Base-by-base conservation (phyloP, 2,329 filamentous ascomycete genomes). In the Fusarium nanum region DNA sequence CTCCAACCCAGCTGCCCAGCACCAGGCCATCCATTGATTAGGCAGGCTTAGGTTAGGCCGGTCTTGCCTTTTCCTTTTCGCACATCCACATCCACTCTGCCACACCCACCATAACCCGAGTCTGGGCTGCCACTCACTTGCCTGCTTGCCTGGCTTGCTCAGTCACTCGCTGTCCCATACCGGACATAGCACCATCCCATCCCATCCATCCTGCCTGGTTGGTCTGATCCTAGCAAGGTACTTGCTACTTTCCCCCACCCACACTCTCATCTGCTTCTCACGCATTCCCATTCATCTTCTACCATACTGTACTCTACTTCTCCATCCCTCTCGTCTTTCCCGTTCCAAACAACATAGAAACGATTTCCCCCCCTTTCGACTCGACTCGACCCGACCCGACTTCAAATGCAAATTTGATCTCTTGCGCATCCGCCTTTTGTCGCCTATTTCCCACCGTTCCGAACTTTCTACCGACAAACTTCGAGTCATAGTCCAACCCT, bases 221-320 rank as follows among this genome's bases (percentile, higher is more conserved):
- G 30, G 54, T 46, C 42, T 47, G 56, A 30, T 54, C 46, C 63
- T 63, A 23, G 49, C 22, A 46, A 55, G 59, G 27, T 46, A 63
- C 52, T 45, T 53, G 50, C 64, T 52, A 56, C 64, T 52, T 48
- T 45, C 61, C 61, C 67, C 64, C 67, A 61, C 65, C 52, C 62
- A 68, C 67, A 40, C 66, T 62, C 60, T 49, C 60, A 70, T 70
- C 67, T 48, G 48, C 54, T 68, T 70, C 50, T 67, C 57, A 48
- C 56, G 48, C 67, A 70, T 70, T 70, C 67, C 67, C 67, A 69
- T 70, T 70, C 67, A 68, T 67, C 67, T 66, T 67, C 44, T 67
- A 30, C 67, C 67, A 67, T 70, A 70, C 53, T 45, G 28, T 55
- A 56, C 67, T 68, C 49, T 68, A 71, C 54, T 71, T 70, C 53